Base-by-base conservation (phyloP, 1,284 basidiomycete genomes). In the Vanrija pseudolonga region DNA sequence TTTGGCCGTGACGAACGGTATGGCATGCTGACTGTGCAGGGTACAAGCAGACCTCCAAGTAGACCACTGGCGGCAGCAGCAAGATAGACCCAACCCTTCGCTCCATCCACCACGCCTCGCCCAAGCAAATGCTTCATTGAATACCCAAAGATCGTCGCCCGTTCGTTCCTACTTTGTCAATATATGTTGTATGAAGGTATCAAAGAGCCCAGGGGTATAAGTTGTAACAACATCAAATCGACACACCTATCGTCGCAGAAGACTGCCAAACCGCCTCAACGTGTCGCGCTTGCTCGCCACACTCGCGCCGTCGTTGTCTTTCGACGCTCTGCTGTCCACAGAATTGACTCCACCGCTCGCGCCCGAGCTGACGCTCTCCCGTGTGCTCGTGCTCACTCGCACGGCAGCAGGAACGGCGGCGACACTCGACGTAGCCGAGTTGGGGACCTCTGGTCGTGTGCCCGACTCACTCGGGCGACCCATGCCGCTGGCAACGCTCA, bases 11-110 rank as follows among this genome's bases (percentile, higher is more conserved):
- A n/a, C 15, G 12, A 3, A 3, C 6, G 14, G 23, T 3, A 6
- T 1, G 15, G n/a, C n/a, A n/a, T n/a, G 36, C 55, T 52, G 18
- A 51, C 50, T 18, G 22, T 11, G 9, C 51, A 70, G 68, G 63
- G 11, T 74, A 72, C 60, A 74, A 74, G 62, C 71, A 73, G 53
- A 59, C 67, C 9, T 47, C 64, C 24, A 70, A 69, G 56, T 73
- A 62, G 53, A n/a, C n/a, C n/a, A n/a, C n/a, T n/a, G n/a, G n/a
- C n/a, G n/a, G n/a, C n/a, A n/a, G n/a, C n/a, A n/a, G n/a, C n/a
- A n/a, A n/a, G n/a, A n/a, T n/a, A n/a, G n/a, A 39, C 20, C 28
- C 22, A 53, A 26, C 2, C 38, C 15, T 19, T 22, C 38, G 17
- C 14, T 6, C 14, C 41, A 37, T 22, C 3, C 19, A 12, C 19